Percentiles rank a stretch among this genome's conserved stretches.
Evolutionary conservation across 805 yeast species (phyloP).

Genomic region (Cyberlindnera amylophila): DNA sequence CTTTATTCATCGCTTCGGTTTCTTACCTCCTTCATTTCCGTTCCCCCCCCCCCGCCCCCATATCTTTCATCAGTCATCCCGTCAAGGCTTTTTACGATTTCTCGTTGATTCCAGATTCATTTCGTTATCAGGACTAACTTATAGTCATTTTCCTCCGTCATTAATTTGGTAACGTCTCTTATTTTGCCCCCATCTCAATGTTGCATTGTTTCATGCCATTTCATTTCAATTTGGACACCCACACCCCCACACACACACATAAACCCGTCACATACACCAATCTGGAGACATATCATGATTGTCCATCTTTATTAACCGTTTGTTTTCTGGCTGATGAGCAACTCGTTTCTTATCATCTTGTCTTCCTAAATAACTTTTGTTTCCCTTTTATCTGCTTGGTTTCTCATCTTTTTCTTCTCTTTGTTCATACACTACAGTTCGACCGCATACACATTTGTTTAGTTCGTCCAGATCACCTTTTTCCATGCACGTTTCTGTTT

Average conservation of each 20-base stretch:
- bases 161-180: not conserved
- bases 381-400: too few relatives aligned
- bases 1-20: not conserved
- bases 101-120: not conserved
- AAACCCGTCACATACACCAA: not conserved
- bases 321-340: too few relatives aligned
- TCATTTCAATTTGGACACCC: not conserved
- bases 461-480: not conserved
- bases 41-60: too few relatives aligned
- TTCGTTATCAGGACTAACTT: not conserved
- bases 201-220: not conserved
- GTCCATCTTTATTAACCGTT: too few relatives aligned
- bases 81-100: not conserved
- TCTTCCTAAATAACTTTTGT: too few relatives aligned
- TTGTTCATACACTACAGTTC: not conserved
- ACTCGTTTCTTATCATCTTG: too few relatives aligned
- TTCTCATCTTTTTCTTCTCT: not conserved
- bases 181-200: not conserved
- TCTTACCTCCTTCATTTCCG: not conserved
- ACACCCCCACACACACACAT: not conserved
- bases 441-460: not conserved
- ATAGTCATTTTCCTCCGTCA: not conserved
- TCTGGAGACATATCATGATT: too few relatives aligned
- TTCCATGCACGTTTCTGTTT: not conserved
- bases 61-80: not conserved